Conservation (phyloP, 202 grass and related monocot genomes). For the Bolboschoenoplectus hybrid region DNA sequence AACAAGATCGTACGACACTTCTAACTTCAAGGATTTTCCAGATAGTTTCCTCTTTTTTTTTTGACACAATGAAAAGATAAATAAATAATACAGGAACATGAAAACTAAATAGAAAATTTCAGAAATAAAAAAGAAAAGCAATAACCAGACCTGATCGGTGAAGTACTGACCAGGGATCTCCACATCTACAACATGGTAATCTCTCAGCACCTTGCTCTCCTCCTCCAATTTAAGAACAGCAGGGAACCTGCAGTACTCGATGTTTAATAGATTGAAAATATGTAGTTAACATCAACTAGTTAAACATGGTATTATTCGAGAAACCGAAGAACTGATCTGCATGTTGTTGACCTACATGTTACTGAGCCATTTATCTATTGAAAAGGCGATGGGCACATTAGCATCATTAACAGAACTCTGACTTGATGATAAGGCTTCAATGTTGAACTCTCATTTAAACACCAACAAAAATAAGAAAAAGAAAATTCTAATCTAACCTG, state of each 20-base stretch:
- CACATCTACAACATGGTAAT: constrained; percentile 95
- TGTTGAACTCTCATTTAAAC: neutral
- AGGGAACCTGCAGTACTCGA: constrained; percentile 56
- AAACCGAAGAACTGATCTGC: neutral
- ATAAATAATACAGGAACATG: neutral
- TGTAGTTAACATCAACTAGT: neutral
- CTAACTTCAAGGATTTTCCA: constrained; percentile 5
- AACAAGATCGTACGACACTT: neutral
- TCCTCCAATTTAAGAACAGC: constrained; percentile 96
- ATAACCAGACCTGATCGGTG: constrained; percentile 76
- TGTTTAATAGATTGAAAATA: neutral
- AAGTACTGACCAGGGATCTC: constrained; percentile 98
- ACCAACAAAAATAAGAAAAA: neutral
- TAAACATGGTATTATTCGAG: neutral
- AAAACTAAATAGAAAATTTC: constrained; percentile 18
- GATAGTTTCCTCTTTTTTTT: constrained; percentile 13
- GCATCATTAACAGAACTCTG: neutral
- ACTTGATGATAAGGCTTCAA: neutral
- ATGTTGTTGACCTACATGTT: neutral
- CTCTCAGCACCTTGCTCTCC: constrained; percentile 94
- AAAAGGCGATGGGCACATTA: neutral
- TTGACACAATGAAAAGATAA: constrained; percentile 8
- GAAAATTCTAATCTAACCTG: neutral
- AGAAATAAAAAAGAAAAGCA: constrained; percentile 30
- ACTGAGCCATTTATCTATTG: neutral